Base-by-base conservation (phyloP, 2,329 filamentous ascomycete species). In the Penicillium sp. region DNA sequence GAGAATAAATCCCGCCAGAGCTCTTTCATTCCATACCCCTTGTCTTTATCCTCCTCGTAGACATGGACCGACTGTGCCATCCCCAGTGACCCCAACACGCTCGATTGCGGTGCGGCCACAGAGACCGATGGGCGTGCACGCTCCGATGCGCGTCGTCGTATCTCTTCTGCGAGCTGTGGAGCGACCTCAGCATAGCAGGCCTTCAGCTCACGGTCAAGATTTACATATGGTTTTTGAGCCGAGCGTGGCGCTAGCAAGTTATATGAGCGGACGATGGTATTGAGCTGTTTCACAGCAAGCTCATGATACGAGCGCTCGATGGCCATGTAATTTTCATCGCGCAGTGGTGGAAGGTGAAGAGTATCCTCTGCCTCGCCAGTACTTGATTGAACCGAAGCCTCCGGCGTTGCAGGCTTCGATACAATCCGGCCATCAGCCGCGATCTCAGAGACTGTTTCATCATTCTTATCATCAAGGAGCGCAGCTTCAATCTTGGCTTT, bases 211-310 rank as follows among this genome's bases (percentile, higher is more conserved):
- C 94, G 86, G 46, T 92, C 86, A 7, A 98, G 85, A 2, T 83
- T 88, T 70, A 92, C 92, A 75, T 98, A 98, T 0, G 94, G 91
- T 75, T 96, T 96, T 77, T 95, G 96, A 2, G 94, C 93, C 1
- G 96, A 82, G 55, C 92, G 89, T 0, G 95, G 95, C 0, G 95
- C 94, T 87, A 96, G 94, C 3, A 98, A 85, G 69, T 98, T 98
- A 80, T 99, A 99, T 14, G 90, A 90, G 27, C 95, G 86, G 7
- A 92, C 89, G 50, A 96, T 82, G 33, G 78, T 76, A 75, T 98
- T 98, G 56, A 98, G 85, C 57, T 91, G 87, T 49, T 85, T 83
- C 64, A 99, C 84, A 5, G 91, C 86, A 5, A 95, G 83, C 40
- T 84, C 85, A 72, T 93, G 87, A 77, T 96, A 98, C 6, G 87